These are phyloP conservation scores for Oryza rufipogon DNA, from an alignment of 176 grass and related monocot species.

Conservation along the genomic window DNA sequence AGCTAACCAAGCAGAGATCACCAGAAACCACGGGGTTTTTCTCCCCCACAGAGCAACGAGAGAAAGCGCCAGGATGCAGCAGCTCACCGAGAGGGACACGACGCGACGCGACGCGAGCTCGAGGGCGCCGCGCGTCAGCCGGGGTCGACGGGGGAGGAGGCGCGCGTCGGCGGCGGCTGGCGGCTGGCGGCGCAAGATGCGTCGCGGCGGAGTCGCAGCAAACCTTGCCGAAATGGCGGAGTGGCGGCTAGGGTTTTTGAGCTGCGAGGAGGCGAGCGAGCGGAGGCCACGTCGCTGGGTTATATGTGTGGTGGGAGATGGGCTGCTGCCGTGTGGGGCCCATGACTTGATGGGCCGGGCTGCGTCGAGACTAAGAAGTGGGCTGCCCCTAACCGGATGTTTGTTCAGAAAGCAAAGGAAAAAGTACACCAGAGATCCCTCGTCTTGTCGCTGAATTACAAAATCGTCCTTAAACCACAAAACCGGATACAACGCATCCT, in stretches of 20 bases:
- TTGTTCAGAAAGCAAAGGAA: no score
- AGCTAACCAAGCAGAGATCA: not conserved
- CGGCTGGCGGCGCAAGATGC: not conserved
- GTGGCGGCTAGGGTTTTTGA: conserved; percentile 2
- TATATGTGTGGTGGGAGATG: not conserved
- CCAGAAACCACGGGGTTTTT: not conserved
- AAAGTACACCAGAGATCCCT: no score
- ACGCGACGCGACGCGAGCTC: not conserved
- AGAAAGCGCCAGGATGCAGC: not conserved
- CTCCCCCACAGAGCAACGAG: not conserved
- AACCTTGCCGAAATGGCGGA: not conserved
- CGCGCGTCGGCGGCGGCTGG: not conserved
- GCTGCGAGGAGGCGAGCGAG: not conserved
- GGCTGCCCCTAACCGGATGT: not conserved
- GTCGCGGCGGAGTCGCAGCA: not conserved
- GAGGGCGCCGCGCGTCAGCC: not conserved
- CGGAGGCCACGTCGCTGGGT: not conserved
- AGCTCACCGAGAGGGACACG: not conserved
- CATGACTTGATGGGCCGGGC: not conserved
- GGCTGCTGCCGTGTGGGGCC: not conserved
- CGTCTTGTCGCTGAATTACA: no score
- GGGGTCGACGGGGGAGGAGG: not conserved
- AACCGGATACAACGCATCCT: no score
- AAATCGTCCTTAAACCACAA: no score
- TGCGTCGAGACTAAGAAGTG: not conserved